Percentiles rank a stretch among this genome's conserved stretches.
These are phyloP conservation scores for Rheum nobile DNA, from an alignment of 148 eudicot genomes.

Conservation along the genomic window DNA sequence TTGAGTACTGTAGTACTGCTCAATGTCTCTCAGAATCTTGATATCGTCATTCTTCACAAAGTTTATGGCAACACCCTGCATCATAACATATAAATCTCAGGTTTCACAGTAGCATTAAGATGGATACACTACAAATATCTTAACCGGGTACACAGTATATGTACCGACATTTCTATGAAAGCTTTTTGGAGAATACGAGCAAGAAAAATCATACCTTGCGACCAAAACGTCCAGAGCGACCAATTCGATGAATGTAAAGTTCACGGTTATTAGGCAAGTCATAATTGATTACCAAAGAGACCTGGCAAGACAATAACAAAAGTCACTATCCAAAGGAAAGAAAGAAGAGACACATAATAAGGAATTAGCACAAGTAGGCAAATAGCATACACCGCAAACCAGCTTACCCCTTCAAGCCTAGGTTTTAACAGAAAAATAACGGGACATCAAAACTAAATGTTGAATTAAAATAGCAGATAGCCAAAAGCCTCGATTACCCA, in stretches of 20 bases:
- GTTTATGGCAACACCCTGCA: constrained; percentile 97
- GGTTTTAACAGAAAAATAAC: not conserved
- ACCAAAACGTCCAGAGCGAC: constrained; percentile 97
- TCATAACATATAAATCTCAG: not conserved
- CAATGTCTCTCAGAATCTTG: constrained; percentile 78
- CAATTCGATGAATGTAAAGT: constrained; percentile 93
- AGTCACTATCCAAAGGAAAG: not conserved
- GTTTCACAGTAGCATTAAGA: not conserved
- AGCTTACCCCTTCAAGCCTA: not conserved
- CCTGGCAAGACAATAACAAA: constrained; percentile 25
- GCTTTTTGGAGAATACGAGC: not conserved
- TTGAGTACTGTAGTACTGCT: constrained; percentile 92
- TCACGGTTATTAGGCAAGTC: constrained; percentile 94
- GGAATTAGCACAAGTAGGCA: not conserved
- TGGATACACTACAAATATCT: not conserved
- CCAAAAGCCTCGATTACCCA: constrained; percentile 8
- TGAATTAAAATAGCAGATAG: not conserved
- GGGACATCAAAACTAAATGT: not conserved
- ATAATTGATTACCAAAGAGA: constrained; percentile 92
- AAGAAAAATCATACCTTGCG: constrained; percentile 46
- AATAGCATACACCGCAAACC: not conserved
- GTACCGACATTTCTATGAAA: not conserved
- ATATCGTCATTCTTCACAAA: constrained; percentile 80
- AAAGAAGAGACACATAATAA: not conserved
- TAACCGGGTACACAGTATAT: not conserved